Percentiles rank a stretch among this genome's conserved stretches.
Evolutionary conservation across 2,329 filamentous ascomycete species (phyloP).

Genomic region (Aspergillus jensenii): DNA sequence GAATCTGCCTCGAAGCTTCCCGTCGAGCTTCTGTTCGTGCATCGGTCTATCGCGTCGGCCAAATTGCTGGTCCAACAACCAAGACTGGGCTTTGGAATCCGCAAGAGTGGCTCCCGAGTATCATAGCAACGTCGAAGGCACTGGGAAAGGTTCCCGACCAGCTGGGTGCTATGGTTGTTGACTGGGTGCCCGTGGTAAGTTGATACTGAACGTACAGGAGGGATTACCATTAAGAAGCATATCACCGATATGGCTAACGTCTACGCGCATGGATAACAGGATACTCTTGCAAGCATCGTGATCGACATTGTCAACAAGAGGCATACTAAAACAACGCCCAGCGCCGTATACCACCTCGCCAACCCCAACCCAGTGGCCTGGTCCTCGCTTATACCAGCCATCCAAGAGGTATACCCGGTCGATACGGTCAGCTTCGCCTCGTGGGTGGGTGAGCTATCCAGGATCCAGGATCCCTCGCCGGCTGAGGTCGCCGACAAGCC

Average conservation of each 20-base stretch:
- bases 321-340: not conserved
- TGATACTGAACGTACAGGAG: not conserved
- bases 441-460: not conserved
- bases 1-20: constrained; percentile 41
- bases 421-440: not conserved
- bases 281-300: not conserved
- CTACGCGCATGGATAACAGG: not conserved
- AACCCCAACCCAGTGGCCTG: not conserved
- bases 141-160: constrained; percentile 48
- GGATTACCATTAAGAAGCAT: not conserved
- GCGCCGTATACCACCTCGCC: not conserved
- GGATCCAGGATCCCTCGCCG: not conserved
- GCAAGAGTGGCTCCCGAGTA: constrained; percentile 44
- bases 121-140: constrained; percentile 54
- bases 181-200: constrained; percentile 42
- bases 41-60: constrained; percentile 33
- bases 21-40: constrained; percentile 18
- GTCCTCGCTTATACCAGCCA: not conserved
- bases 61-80: constrained; percentile 32
- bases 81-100: constrained; percentile 55
- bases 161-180: constrained; percentile 47
- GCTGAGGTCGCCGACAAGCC: not conserved
- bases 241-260: no score
- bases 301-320: not conserved
- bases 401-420: not conserved